A percentile compares a stretch with the other conserved stretches of the same genome.
phyloP scores from a whole-genome alignment of 108 stramenopile genomes.

The Fragilaria radians region DNA sequence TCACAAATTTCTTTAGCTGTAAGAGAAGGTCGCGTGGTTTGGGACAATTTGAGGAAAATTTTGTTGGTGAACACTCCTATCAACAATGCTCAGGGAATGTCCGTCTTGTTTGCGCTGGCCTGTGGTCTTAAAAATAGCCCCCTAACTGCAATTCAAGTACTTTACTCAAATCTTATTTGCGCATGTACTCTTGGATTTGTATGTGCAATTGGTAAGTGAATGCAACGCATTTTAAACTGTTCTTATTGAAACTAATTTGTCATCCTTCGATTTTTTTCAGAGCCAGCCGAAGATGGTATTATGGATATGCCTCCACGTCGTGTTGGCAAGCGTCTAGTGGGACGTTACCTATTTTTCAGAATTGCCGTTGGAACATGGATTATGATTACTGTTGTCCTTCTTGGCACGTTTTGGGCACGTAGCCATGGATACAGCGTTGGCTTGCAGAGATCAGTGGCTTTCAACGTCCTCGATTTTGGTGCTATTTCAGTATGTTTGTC shows the following conservation, averaged over 20 bases:
- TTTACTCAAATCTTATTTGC: conserved; percentile 86
- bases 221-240: background rate
- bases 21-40: conserved; percentile 77
- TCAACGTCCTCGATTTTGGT: conserved; percentile 72
- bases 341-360: conserved; percentile 76
- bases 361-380: conserved; percentile 59
- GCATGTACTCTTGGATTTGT: conserved; percentile 84
- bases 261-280: conserved; percentile 15
- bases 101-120: conserved; percentile 68
- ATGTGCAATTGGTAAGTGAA: conserved; percentile 34
- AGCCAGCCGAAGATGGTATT: conserved; percentile 84
- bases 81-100: conserved; percentile 83
- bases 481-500: conserved; percentile 65
- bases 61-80: conserved; percentile 81
- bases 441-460: conserved; percentile 44
- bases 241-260: background rate
- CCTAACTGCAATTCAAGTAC: conserved; percentile 69
- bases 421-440: conserved; percentile 8
- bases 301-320: conserved; percentile 72
- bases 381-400: conserved; percentile 51
- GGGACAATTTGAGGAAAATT: conserved; percentile 85
- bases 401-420: conserved; percentile 33
- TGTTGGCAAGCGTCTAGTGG: conserved; percentile 79
- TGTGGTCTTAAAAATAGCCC: conserved; percentile 51
- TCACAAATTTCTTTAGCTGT: conserved; percentile 21